Conservation (phyloP, 352 stramenopile genomes). For the Globisporangium okanoganense region DNA sequence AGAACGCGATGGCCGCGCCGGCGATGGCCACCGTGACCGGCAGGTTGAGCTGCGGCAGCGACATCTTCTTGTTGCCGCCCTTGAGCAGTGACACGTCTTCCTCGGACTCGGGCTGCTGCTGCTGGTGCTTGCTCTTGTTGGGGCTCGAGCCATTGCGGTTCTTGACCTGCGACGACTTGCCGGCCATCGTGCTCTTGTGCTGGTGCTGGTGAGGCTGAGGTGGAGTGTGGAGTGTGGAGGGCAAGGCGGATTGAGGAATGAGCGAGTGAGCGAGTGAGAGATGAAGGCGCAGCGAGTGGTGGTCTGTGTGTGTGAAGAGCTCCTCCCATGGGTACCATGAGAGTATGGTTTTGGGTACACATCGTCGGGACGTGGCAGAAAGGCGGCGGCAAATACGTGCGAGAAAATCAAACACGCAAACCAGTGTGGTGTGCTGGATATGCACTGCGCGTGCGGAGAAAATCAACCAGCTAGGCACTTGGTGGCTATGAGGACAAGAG, state of each 20-base stretch:
- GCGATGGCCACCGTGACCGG: neutral
- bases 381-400: no score
- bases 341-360: no score
- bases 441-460: no score
- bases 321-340: no score
- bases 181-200: neutral
- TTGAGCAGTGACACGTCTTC: neutral
- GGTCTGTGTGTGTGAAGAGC: no score
- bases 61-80: conserved; percentile 3
- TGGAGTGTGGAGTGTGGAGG: neutral
- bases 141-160: neutral
- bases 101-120: neutral
- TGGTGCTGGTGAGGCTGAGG: neutral
- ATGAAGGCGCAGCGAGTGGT: neutral
- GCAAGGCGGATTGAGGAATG: conserved; percentile 1
- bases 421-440: no score
- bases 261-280: neutral
- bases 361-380: no score
- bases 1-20: conserved; percentile 11
- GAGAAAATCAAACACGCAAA: no score
- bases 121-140: neutral
- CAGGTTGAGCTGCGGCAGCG: conserved; percentile 8
- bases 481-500: no score
- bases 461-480: no score
- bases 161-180: neutral